A percentile compares a stretch with the other conserved stretches of the same genome.
Conservation (phyloP, 805 yeast genomes). For the Nakazawaea wickerhamii region DNA sequence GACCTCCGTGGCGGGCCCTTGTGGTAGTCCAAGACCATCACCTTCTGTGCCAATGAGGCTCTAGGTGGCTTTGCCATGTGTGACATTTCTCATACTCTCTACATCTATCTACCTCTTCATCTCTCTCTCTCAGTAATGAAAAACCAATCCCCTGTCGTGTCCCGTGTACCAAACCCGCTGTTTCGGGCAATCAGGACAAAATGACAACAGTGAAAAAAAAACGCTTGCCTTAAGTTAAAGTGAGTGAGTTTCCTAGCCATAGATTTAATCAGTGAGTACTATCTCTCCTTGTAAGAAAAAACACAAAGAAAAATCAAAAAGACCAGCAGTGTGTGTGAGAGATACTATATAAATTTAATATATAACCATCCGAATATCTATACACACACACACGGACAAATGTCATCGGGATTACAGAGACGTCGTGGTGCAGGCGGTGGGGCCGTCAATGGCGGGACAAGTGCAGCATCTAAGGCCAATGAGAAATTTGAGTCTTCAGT, state of each 20-base stretch:
- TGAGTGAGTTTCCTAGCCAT: too few relatives aligned
- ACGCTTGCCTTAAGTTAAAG: too few relatives aligned
- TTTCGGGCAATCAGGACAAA: too few relatives aligned
- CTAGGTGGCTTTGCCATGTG: constrained; percentile 18
- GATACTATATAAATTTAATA: too few relatives aligned
- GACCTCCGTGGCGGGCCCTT: constrained; percentile 25
- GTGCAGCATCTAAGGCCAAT: constrained; percentile 13
- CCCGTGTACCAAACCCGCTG: neutral
- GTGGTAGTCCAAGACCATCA: constrained; percentile 28
- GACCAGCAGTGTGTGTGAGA: too few relatives aligned
- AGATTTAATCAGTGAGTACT: neutral
- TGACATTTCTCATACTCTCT: constrained; percentile 3
- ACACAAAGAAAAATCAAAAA: too few relatives aligned
- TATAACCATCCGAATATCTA: too few relatives aligned
- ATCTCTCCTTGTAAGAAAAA: too few relatives aligned
- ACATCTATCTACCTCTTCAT: neutral
- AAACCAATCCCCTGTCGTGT: too few relatives aligned
- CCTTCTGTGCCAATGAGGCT: constrained; percentile 27
- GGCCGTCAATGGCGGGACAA: constrained; percentile 18
- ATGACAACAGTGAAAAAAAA: neutral
- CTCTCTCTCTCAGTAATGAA: neutral
- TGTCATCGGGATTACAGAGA: constrained; percentile 59
- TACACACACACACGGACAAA: too few relatives aligned
- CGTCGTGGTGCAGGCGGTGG: constrained; percentile 55
- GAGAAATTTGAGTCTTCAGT: constrained; percentile 3